Percentiles rank a stretch among this genome's conserved stretches.
Evolutionary conservation across 2,329 filamentous ascomycete genomes (phyloP).

Genomic region (Penicillium sp.): DNA sequence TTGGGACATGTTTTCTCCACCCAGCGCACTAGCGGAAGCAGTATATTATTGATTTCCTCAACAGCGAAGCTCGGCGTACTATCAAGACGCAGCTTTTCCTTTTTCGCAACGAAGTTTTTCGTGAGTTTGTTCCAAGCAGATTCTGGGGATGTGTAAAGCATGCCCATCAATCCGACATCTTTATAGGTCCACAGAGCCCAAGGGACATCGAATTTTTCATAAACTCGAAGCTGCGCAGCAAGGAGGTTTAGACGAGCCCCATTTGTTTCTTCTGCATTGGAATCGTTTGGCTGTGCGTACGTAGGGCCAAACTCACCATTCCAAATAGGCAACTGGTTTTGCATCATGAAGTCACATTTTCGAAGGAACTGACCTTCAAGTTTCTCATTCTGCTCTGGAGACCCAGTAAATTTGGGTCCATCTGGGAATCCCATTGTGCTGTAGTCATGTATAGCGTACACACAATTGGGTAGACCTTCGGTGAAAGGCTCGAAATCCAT

Average conservation of each 20-base stretch:
- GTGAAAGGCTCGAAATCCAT: slow-evolving; percentile 49
- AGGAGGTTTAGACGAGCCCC: slow-evolving; percentile 49
- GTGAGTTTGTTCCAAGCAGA: slow-evolving; percentile 55
- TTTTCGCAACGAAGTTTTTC: slow-evolving; percentile 57
- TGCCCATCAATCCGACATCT: slow-evolving; percentile 58
- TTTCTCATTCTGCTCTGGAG: slow-evolving; percentile 42
- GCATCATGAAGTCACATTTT: slow-evolving; percentile 51
- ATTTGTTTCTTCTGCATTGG: slow-evolving; percentile 42
- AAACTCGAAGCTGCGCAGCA: slow-evolving; percentile 53
- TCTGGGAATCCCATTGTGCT: slow-evolving; percentile 46
- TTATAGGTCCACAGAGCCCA: slow-evolving; percentile 65
- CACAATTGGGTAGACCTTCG: slow-evolving; percentile 44
- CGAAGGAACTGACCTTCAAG: slow-evolving; percentile 47
- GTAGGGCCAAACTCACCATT: slow-evolving; percentile 56
- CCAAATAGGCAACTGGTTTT: slow-evolving; percentile 48
- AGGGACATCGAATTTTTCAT: slow-evolving; percentile 52
- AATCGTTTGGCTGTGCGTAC: slow-evolving; percentile 34
- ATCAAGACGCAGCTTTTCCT: slow-evolving; percentile 55
- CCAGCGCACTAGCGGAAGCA: slow-evolving; percentile 48
- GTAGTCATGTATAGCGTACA: slow-evolving; percentile 50
- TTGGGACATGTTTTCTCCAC: no score
- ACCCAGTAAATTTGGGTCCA: slow-evolving; percentile 42
- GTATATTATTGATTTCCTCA: slow-evolving; percentile 46
- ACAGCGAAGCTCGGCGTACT: slow-evolving; percentile 53
- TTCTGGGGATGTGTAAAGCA: slow-evolving; percentile 52